Base-by-base conservation (phyloP, 148 eudicot genomes). In the Heliamphora exappendiculata region DNA sequence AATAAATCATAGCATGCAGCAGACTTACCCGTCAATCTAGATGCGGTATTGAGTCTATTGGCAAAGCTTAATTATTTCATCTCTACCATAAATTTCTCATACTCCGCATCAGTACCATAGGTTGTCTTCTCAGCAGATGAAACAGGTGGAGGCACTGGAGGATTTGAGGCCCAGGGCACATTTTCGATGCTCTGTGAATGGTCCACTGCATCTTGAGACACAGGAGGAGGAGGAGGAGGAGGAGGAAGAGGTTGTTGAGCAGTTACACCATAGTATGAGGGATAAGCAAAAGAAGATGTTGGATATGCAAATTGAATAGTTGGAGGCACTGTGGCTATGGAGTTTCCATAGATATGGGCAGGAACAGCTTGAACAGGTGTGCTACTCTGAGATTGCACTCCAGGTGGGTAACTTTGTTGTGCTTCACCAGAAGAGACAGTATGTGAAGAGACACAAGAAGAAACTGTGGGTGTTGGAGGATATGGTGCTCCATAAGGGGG, bases 1-100 rank as follows among this genome's bases (percentile, higher is more conserved):
- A 50, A 4, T 50, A 50, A 57, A 22, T 7, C 28, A 55, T 0
- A 55, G 33, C 12, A 44, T 51, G 29, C 33, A 71, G 63, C 29
- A 78, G 28, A 5, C 75, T 62, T 78, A 88, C 91, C 89, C 79
- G 75, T 34, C 37, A 10, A 57, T 67, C 55, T 6, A 22, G 51
- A 65, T 41, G 37, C 29, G n/a, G 4, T 16, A 72, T 51, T 5
- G 3, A 70, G n/a, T n/a, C 62, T 31, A 24, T 31, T 24, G 31
- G 62, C 11, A 13, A 20, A 72, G 68, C 34, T 33, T 47, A 20
- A 74, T 80, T 84, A 90, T 59, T 88, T 91, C 89, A 91, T 89
- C 83, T 92, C 97, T 28, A 92, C 83, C 93, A 94, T 90, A 88
- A 91, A 94, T 85, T 94, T 90, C 79, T 90, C 95, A 77, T 88